Evolutionary conservation across 768 basidiomycete species (phyloP), one percentile per base, ranked within the genome.

Genomic region (Thelephora aurantiotincta): DNA sequence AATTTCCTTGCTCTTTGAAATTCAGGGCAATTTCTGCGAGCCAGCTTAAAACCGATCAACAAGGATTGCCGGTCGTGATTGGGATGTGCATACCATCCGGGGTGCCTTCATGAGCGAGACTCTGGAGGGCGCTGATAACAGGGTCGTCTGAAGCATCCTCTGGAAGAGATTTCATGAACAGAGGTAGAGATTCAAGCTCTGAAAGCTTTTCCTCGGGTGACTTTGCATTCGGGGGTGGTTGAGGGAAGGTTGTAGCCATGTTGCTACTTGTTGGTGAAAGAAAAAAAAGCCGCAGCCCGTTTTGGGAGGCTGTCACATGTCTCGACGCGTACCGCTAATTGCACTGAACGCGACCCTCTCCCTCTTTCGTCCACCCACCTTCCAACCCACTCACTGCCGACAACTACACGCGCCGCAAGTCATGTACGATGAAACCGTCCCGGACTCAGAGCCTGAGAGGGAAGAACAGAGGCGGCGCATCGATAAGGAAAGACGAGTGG

Each of bases 1-100:
- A 91, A 59, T 97, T 98, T 4, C 92, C 96, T 60, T 94, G 89
- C 46, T 89, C 80, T 62, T 96, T 97, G 65, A 97, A 96, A 58
- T 86, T 92, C 51, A 77, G 72, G 1, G 94, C 90, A 53, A 90
- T 70, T 62, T 98, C 96, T 94, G 52, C 22, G 20, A n/a, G 26
- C 26, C 26, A 30, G 26, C 26, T 30, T 30, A 9, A 30, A 30
- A 30, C 9, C 26, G 9, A 30, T 30, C 9, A 26, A 18, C 14
- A 12, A 37, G 37, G 11, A 6, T 11, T 3, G 12, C 11, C 19
- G 6, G 13, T 14, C 2, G 11, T 35, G 9, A 18, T 18, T n/a
- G 14, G 14, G 14, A 13, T 50, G 63, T 57, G 76, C 88, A 58
- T 60, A 97, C 94, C 93, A 68, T 97, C 87, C 46, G 91, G 83